A percentile compares a stretch with the other conserved stretches of the same genome.
Conservation (phyloP, 1,139 yeast species). For the Saccharomyces uvarum region DNA sequence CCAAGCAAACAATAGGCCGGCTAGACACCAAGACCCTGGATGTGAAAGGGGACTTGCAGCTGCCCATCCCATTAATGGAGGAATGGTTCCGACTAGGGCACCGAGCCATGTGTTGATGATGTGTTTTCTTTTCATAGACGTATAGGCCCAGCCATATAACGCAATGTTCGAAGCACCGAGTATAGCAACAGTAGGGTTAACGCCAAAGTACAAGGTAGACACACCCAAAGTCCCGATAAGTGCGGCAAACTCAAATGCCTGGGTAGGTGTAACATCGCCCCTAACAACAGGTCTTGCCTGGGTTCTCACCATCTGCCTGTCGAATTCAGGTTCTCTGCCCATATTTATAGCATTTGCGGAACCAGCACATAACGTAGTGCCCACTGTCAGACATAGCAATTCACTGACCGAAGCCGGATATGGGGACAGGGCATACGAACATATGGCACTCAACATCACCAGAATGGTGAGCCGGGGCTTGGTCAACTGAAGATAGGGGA, state of each 20-base stretch:
- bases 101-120: constrained; percentile 97
- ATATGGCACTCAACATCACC: constrained; percentile 84
- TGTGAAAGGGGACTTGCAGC: constrained; percentile 74
- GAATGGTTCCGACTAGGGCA: constrained; percentile 94
- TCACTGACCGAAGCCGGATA: constrained; percentile 62
- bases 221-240: constrained; percentile 66
- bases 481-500: constrained; percentile 68
- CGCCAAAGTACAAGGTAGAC: constrained; percentile 63
- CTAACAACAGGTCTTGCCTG: constrained; percentile 84
- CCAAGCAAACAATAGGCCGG: constrained; percentile 90
- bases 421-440: constrained; percentile 91
- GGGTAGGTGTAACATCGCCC: constrained; percentile 64
- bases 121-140: constrained; percentile 77
- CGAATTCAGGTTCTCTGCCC: constrained; percentile 93
- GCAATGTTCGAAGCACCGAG: constrained; percentile 73
- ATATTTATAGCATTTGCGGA: constrained; percentile 95
- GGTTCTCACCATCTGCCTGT: constrained; percentile 81
- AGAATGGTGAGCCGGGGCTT: constrained; percentile 84
- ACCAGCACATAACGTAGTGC: constrained; percentile 83
- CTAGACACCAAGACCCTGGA: constrained; percentile 94
- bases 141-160: constrained; percentile 82
- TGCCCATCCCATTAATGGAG: constrained; percentile 99
- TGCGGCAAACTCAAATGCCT: constrained; percentile 78
- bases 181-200: constrained; percentile 73
- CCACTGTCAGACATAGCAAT: constrained; percentile 64